Base-by-base conservation (phyloP, 2,329 filamentous ascomycete species). In the Rachicladosporium sp. region DNA sequence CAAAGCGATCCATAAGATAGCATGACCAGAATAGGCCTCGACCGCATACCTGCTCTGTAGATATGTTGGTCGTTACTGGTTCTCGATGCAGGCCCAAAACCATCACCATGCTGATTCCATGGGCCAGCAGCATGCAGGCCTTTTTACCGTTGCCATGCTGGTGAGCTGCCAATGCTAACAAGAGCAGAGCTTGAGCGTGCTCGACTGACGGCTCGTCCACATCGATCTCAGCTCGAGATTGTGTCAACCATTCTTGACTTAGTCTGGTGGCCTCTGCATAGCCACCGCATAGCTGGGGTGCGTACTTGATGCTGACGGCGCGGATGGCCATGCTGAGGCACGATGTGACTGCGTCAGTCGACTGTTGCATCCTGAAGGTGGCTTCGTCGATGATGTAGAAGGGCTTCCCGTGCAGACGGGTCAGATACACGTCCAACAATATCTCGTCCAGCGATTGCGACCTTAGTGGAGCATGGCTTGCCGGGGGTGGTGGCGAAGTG, bases 11-110 rank as follows among this genome's bases (percentile, higher is more conserved):
- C 59, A 93, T 78, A 19, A 93, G 66, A 51, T 91, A 93, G 55
- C 83, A 89, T 2, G 82, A 80, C 86, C 86, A 93, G 59, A 93
- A 93, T 2, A 93, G 65, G n/a, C 82, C 73, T 40, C 86, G 70
- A 34, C 82, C 73, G 53, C 79, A 78, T 63, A 93, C 86, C 41
- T 81, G 73, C 54, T 93, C 85, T 3, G 76, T 65, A 0, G 76
- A 69, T 9, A 74, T 65, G 37, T 74, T 73, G 4, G 68, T 55
- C 15, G 85, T 78, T 33, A 80, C 65, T 7, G 23, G 21, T 61
- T 93, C 86, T 27, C 83, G 76, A 54, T 93, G 83, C 3, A 91
- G 66, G 53, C 88, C 83, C 8, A 93, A 70, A 3, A 83, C 84
- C 59, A 87, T 76, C 2, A 81, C 79, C 84, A 93, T 93, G 33